Percentiles rank a stretch among this genome's conserved stretches.
phyloP scores from a whole-genome alignment of 169 alveolate genomes.

The Blepharisma undulans region DNA sequence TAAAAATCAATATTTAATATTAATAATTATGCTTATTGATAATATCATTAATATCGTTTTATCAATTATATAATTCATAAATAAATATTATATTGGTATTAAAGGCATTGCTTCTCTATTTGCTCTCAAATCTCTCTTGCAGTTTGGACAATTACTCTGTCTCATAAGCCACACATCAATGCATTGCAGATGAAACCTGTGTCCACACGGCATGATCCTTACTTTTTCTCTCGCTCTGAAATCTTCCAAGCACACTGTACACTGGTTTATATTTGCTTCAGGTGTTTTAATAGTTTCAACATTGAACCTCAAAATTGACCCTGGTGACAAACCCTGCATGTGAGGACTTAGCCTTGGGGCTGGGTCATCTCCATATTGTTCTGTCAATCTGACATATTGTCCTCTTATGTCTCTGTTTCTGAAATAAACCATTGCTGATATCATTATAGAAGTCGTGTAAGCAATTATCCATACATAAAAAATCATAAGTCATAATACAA shows the following conservation, averaged over 20 bases:
- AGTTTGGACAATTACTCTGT: conserved; percentile 68
- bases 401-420: neutral
- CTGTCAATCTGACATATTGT: neutral
- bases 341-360: neutral
- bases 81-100: neutral
- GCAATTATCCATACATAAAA: conserved; percentile 27
- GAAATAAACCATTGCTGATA: neutral
- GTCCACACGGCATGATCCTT: conserved; percentile 79
- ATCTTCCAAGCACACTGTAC: conserved; percentile 52
- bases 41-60: too few species aligned
- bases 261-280: neutral
- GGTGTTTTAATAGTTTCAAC: neutral
- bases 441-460: conserved; percentile 14
- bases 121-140: conserved; percentile 46
- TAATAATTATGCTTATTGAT: too few species aligned
- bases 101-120: neutral
- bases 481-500: conserved; percentile 5
- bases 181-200: conserved; percentile 75
- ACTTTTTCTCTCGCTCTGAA: conserved; percentile 44
- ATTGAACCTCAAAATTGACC: neutral
- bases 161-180: conserved; percentile 80
- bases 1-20: too few species aligned
- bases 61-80: too few species aligned
- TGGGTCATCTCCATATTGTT: neutral
- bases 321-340: conserved; percentile 5